Evolutionary conservation across 2,329 filamentous ascomycete species (phyloP), one percentile per base, ranked within the genome.

Genomic region (Colletotrichum phormii): DNA sequence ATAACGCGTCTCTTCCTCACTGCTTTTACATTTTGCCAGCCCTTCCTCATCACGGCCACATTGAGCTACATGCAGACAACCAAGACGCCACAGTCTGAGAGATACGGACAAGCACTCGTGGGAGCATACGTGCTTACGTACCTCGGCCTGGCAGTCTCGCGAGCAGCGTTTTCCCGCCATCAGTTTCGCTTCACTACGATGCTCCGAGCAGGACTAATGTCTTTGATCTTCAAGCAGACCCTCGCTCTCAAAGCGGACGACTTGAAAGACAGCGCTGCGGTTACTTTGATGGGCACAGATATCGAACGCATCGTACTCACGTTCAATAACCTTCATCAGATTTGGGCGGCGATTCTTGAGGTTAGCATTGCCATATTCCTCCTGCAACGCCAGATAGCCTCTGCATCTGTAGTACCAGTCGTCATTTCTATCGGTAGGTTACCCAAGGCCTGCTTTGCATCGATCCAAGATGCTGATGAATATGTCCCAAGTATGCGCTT

Each of bases 361-460:
- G 74, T 80, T 15, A 75, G 33, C 1, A 55, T 80, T 24, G 77
- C 77, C 12, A 74, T 78, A 2, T 79, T 75, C 22, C 68, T 80
- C 11, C 69, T 80, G 3, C 66, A 74, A 12, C 59, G 73, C 1
- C 72, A 87, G 67, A 79, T 88, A 2, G 76, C 78, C 67, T 74
- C 85, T 82, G 83, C 82, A 1, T 84, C 83, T 68, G 74, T 82
- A 0, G 76, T 84, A 29, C 83, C 87, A 58, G 81, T 88, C n/a
- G 83, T 76, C 1, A 74, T 88, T 53, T 85, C 84, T 0, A 83
- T 86, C 26, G 86, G 81, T 73, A 79, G 86, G 7, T 62, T 24
- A n/a, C 26, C 4, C 31, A 15, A 29, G 22, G 13, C 5, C 29
- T 57, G 15, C n/a, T 3, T 29, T 31, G 33, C 33, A 35, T 7